Evolutionary conservation across 257 asterid genomes (phyloP), one percentile per base, ranked within the genome.

Genomic region (Solanum peruvianum): DNA sequence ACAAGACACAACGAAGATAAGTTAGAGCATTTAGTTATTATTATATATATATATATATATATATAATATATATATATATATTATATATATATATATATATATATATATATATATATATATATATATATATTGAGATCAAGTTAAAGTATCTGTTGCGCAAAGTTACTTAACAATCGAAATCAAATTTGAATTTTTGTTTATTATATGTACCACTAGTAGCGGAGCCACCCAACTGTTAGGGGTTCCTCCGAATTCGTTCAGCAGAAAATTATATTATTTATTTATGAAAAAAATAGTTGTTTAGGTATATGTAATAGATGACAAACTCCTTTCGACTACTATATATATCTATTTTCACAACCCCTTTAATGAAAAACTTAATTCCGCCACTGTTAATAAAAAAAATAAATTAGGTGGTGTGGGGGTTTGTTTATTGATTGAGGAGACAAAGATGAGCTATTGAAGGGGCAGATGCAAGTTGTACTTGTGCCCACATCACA

Each of bases 401-500:
- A 11, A 1, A 6, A 11, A 5, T 16, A 47, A 42, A 47, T 80
- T 80, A 47, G 67, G 44, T 29, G 11, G 35, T 1, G 85, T 31
- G 66, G 85, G 39, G 85, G 18, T 67, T 47, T 7, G 67, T 29
- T 67, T 29, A 29, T 29, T 80, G 85, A 80, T 29, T 80, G 69
- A 29, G 85, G 85, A 47, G 85, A 49, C 85, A 80, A 29, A 49
- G 85, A 80, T 80, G 85, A 80, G 85, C 44, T 47, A 47, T 80
- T 80, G 85, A 77, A 47, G 47, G 84, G 84, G 29, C 29, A 49
- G 20, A 80, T 80, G 85, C 87, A 70, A 84, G 89, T 69, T 86
- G 92, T 75, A 44, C 42, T 44, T 82, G 73, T 56, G 78, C 80
- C 81, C 88, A 72, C 91, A 72, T 85, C 88, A 72, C 91, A 81